A percentile compares a stretch with the other conserved stretches of the same genome.
These are phyloP conservation scores for Neurospora pannonica DNA, from an alignment of 495 filamentous ascomycete species.

Conservation along the genomic window DNA sequence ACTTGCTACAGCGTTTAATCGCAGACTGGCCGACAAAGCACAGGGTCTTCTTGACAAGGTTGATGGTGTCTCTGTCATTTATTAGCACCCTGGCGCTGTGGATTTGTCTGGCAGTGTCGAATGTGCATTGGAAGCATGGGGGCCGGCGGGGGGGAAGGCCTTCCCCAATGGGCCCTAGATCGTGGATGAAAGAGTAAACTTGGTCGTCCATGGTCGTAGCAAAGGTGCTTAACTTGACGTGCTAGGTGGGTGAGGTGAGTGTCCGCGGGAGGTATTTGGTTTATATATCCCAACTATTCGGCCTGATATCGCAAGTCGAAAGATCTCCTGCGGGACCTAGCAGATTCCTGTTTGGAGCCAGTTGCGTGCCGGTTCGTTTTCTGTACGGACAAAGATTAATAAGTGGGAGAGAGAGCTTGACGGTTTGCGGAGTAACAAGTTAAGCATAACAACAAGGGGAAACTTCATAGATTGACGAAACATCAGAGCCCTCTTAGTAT, in stretches of 20 bases:
- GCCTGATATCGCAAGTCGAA: background rate
- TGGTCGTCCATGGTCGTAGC: background rate
- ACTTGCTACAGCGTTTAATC: background rate
- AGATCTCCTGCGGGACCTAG: background rate
- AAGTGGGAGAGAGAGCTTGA: background rate
- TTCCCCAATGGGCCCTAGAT: background rate
- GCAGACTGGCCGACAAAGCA: background rate
- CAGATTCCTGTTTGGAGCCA: background rate
- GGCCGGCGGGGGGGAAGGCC: background rate
- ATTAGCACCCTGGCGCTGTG: background rate
- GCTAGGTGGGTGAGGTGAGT: background rate
- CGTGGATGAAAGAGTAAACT: background rate
- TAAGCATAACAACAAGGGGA: background rate
- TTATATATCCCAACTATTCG: background rate
- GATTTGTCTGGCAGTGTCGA: background rate
- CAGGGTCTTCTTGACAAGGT: background rate
- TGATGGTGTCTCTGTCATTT: background rate
- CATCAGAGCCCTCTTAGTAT: background rate
- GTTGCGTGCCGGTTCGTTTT: background rate
- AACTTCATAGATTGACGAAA: background rate
- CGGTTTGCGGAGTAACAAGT: background rate
- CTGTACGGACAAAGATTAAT: background rate
- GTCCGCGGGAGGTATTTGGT: background rate
- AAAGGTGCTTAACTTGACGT: background rate
- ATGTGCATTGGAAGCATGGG: background rate